Percentiles rank a stretch among this genome's conserved stretches.
These are phyloP conservation scores for Chrysoporthe cubensis DNA, from an alignment of 2,329 filamentous ascomycete species.

Conservation along the genomic window DNA sequence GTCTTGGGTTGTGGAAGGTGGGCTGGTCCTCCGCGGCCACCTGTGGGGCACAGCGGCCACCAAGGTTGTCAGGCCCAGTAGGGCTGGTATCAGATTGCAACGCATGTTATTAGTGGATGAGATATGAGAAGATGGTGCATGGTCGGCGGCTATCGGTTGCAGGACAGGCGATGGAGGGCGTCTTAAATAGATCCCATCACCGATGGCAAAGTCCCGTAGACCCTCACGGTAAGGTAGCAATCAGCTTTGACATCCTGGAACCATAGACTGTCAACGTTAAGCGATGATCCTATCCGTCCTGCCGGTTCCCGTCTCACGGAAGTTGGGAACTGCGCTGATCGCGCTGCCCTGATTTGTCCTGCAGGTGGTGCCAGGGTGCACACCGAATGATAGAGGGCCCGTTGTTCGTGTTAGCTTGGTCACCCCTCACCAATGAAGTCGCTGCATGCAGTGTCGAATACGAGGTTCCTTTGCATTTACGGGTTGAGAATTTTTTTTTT, in stretches of 20 bases:
- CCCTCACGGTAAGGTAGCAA: neutral
- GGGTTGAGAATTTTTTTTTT: neutral
- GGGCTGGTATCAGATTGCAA: neutral
- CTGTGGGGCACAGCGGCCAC: neutral
- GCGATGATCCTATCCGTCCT: slow-evolving; percentile 2
- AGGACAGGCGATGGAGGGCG: neutral
- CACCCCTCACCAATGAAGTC: slow-evolving; percentile 5
- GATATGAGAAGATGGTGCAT: neutral
- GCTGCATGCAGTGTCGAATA: neutral
- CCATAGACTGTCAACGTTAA: neutral
- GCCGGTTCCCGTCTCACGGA: neutral
- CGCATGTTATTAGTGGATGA: neutral
- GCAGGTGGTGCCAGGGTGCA: neutral
- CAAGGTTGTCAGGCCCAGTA: neutral
- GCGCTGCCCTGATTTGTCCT: neutral
- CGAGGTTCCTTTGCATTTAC: slow-evolving; percentile 10
- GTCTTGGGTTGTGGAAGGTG: slow-evolving; percentile 1
- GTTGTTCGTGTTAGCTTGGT: slow-evolving; percentile 2
- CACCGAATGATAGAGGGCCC: neutral
- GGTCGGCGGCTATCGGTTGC: no score
- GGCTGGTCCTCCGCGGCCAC: neutral
- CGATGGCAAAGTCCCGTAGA: neutral
- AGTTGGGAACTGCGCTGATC: neutral
- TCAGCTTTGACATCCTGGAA: neutral
- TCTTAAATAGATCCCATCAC: neutral